A percentile compares a stretch with the other conserved stretches of the same genome.
phyloP scores from a whole-genome alignment of 2,329 filamentous ascomycete species.

The Diaporthe destruens region DNA sequence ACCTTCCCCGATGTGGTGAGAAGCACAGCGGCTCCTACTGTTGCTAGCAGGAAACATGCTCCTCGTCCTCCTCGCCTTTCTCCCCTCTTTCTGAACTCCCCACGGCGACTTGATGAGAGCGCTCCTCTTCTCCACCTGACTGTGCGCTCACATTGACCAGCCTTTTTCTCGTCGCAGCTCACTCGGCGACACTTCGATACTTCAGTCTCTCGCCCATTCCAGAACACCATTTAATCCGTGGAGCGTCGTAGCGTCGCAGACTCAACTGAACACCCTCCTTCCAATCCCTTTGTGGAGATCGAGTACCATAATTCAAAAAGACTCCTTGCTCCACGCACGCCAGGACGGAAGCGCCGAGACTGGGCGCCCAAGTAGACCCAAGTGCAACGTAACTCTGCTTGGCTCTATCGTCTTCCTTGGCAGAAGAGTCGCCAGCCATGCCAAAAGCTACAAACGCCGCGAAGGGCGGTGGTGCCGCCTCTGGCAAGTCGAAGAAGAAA shows the following conservation, averaged over 20 bases:
- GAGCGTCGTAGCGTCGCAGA: too few species aligned
- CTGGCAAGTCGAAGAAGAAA: constrained; percentile 17
- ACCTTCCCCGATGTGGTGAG: constrained; percentile 33
- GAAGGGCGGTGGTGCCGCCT: constrained; percentile 4
- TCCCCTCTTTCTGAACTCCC: neutral
- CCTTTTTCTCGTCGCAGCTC: neutral
- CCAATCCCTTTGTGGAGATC: too few species aligned
- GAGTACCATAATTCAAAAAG: too few species aligned
- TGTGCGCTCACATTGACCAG: neutral
- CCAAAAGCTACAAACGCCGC: constrained; percentile 8
- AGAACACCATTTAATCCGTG: too few species aligned
- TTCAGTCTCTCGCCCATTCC: too few species aligned
- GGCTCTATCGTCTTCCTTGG: neutral
- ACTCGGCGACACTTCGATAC: too few species aligned
- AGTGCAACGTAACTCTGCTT: too few species aligned
- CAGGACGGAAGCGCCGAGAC: neutral
- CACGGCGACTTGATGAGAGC: neutral
- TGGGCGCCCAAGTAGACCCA: neutral
- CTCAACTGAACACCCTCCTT: neutral
- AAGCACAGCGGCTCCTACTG: constrained; percentile 17
- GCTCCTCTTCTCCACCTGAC: neutral
- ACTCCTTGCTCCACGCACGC: neutral
- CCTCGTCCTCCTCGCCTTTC: too few species aligned
- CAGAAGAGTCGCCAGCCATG: constrained; percentile 21
- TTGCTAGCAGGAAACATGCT: constrained; percentile 20